phyloP scores from a whole-genome alignment of 768 basidiomycete species.

The Aureoboletus auriporus region DNA sequence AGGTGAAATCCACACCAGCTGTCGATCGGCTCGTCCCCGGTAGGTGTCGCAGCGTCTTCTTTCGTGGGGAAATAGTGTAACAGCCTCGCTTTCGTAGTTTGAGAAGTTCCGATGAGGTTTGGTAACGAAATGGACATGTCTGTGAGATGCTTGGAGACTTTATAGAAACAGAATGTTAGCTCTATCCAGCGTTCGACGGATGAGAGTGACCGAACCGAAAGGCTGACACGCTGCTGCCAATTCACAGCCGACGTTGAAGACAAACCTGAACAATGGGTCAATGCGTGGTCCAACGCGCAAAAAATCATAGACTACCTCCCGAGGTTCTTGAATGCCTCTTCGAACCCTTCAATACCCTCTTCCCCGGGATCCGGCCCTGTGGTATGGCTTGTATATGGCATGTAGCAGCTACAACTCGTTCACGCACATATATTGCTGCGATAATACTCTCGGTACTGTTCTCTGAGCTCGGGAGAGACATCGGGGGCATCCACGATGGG shows the following conservation, averaged over 20 bases:
- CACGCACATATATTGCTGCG: conserved; percentile 79
- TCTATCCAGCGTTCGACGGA: not conserved
- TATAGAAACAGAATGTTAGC: not conserved
- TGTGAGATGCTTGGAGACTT: conserved; percentile 62
- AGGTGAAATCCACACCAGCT: conserved; percentile 95
- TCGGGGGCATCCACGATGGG: conserved; percentile 64
- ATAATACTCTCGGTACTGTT: conserved; percentile 79
- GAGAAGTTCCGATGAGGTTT: conserved; percentile 67
- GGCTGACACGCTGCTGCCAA: conserved; percentile 87
- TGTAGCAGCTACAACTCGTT: not conserved
- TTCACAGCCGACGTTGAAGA: conserved; percentile 79
- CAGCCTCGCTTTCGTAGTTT: conserved; percentile 87
- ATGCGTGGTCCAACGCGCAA: not conserved
- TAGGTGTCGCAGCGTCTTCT: conserved; percentile 31
- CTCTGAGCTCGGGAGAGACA: conserved; percentile 53
- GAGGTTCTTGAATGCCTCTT: conserved; percentile 83
- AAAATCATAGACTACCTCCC: conserved; percentile 46
- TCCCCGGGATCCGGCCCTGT: conserved; percentile 65
- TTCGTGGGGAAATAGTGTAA: conserved; percentile 92
- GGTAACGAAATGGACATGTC: conserved; percentile 66
- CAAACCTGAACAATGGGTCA: conserved; percentile 44
- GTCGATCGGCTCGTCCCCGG: conserved; percentile 67
- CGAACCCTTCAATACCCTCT: conserved; percentile 66
- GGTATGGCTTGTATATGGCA: not conserved
- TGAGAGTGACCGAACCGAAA: conserved; percentile 55